Evolutionary conservation across 2,329 filamentous ascomycete genomes (phyloP).

Genomic region (Dactylella cylindrospora): DNA sequence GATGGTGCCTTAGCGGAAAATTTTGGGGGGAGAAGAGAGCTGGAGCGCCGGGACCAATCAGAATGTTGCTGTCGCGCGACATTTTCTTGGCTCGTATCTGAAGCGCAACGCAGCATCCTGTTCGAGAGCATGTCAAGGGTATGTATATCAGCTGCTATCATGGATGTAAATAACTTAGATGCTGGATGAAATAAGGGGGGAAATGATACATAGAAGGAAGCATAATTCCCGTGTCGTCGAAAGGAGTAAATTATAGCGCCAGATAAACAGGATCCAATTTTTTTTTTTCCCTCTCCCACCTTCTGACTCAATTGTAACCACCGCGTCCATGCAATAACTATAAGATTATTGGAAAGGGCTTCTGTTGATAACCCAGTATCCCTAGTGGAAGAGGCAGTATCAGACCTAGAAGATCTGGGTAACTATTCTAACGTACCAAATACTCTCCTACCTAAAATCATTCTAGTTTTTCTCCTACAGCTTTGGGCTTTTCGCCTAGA

Average conservation of each 20-base stretch:
- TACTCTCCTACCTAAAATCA: slow-evolving; percentile 48
- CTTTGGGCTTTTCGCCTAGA: slow-evolving; percentile 52
- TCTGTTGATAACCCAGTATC: not conserved
- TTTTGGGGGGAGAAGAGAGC: not conserved
- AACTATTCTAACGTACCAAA: slow-evolving; percentile 50
- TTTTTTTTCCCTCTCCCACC: not conserved
- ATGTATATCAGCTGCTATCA: not conserved
- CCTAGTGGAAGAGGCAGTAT: not conserved
- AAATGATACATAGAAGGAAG: not conserved
- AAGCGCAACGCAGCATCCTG: slow-evolving; percentile 7
- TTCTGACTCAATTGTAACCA: too few species aligned
- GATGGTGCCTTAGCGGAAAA: not conserved
- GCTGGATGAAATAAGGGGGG: not conserved
- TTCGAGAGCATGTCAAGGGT: not conserved
- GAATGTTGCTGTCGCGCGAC: slow-evolving; percentile 7
- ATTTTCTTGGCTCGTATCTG: not conserved
- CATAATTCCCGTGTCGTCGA: not conserved
- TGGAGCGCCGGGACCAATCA: not conserved
- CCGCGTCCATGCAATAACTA: slow-evolving; percentile 1
- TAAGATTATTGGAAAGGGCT: not conserved
- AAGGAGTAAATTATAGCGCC: not conserved
- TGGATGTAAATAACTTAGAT: slow-evolving; percentile 1
- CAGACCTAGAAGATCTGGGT: slow-evolving; percentile 14
- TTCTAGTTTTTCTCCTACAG: slow-evolving; percentile 53
- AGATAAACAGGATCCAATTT: not conserved